These are phyloP conservation scores for Excoecaria cochinchinensis DNA, from an alignment of 345 rosid genomes.

Conservation along the genomic window DNA sequence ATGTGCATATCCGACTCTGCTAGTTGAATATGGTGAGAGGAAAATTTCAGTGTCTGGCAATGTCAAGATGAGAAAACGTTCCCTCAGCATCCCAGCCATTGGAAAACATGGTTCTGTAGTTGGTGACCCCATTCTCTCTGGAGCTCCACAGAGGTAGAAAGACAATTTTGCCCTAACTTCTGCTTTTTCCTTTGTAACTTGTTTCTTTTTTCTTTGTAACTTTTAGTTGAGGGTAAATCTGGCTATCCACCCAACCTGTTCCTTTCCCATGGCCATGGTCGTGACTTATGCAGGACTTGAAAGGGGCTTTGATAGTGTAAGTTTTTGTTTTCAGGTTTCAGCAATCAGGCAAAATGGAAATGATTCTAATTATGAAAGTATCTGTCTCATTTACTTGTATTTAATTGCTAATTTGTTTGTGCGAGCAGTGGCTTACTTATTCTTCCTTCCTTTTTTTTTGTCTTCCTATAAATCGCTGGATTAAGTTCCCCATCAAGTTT, in stretches of 20 bases:
- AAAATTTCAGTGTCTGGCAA: conserved; percentile 32
- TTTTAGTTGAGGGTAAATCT: background rate
- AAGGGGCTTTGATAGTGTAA: conserved; percentile 4
- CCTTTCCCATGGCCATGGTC: background rate
- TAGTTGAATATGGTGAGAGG: conserved; percentile 43
- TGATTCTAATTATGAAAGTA: background rate
- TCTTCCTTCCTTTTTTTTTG: background rate
- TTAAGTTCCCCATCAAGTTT: too few relatives aligned
- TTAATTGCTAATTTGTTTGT: too few relatives aligned
- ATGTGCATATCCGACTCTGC: conserved; percentile 42
- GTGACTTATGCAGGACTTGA: conserved; percentile 8
- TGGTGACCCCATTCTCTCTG: conserved; percentile 57
- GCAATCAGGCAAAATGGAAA: background rate
- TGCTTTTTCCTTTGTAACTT: background rate
- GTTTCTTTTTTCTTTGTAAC: background rate
- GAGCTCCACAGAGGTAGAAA: conserved; percentile 46
- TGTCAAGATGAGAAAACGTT: conserved; percentile 57
- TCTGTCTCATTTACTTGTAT: background rate
- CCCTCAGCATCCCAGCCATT: conserved; percentile 74
- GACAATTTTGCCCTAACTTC: conserved; percentile 11
- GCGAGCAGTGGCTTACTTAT: background rate
- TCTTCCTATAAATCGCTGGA: too few relatives aligned
- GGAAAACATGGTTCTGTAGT: conserved; percentile 50
- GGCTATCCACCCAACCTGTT: background rate
- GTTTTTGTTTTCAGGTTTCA: background rate